Conservation (phyloP, 2,329 filamentous ascomycete species). For the Talaromyces islandicus region DNA sequence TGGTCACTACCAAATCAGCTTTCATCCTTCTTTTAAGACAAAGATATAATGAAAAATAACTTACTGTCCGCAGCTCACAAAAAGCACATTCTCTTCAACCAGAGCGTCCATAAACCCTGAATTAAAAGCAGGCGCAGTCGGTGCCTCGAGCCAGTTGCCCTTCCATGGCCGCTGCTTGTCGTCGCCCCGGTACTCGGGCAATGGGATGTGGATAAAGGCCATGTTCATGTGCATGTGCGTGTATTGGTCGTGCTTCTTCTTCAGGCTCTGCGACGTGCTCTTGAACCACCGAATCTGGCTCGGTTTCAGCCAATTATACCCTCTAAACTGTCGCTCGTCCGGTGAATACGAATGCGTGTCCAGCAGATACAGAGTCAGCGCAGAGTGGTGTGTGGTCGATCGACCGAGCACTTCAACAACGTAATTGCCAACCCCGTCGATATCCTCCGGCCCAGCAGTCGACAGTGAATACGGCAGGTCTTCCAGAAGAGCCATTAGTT, state of each 20-base stretch:
- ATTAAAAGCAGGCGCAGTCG: conserved; percentile 85
- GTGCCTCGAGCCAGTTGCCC: conserved; percentile 72
- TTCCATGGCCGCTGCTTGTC: conserved; percentile 53
- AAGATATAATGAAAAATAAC: conserved; percentile 32
- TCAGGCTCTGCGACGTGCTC: conserved; percentile 65
- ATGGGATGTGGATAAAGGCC: conserved; percentile 93
- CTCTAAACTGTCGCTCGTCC: conserved; percentile 79
- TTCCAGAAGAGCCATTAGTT: conserved; percentile 81
- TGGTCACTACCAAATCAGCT: conserved; percentile 61
- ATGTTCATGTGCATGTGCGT: conserved; percentile 91
- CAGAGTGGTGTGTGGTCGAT: conserved; percentile 74
- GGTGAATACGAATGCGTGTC: conserved; percentile 91
- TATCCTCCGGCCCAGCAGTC: conserved; percentile 70
- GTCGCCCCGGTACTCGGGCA: conserved; percentile 73
- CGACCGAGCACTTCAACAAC: conserved; percentile 82
- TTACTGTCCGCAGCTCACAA: conserved; percentile 88
- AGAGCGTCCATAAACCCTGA: conserved; percentile 88
- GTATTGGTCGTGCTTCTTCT: conserved; percentile 74
- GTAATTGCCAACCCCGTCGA: conserved; percentile 94
- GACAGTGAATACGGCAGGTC: conserved; percentile 84
- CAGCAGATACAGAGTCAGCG: conserved; percentile 87
- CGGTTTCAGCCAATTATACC: conserved; percentile 95
- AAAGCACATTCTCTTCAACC: conserved; percentile 74
- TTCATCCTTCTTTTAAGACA: not conserved
- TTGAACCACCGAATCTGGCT: conserved; percentile 95